These are phyloP conservation scores for Rehmannia glutinosa DNA, from an alignment of 257 asterid genomes.

Conservation along the genomic window DNA sequence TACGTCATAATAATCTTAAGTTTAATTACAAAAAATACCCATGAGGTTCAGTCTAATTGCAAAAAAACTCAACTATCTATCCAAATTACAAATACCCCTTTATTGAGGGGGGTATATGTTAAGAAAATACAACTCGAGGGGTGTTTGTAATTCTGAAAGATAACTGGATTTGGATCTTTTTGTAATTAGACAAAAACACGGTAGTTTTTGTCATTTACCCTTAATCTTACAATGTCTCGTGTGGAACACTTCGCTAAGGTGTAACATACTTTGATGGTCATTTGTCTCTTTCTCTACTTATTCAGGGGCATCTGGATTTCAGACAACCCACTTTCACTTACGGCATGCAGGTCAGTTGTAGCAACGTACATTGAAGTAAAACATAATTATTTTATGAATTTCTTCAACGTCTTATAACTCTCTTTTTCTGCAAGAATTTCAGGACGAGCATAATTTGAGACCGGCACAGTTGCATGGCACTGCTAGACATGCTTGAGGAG, in stretches of 20 bases:
- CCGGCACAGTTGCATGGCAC: slow-evolving; percentile 52
- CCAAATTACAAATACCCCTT: background rate
- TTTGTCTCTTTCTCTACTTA: slow-evolving; percentile 12
- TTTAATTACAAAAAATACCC: background rate
- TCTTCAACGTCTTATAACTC: background rate
- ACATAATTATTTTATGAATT: slow-evolving; percentile 1
- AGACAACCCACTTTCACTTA: slow-evolving; percentile 69
- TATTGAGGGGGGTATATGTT: background rate
- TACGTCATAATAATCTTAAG: background rate
- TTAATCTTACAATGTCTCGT: background rate
- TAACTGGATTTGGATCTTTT: too few species aligned
- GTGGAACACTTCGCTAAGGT: background rate
- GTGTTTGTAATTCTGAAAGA: background rate
- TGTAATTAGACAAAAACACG: too few species aligned
- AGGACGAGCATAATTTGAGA: slow-evolving; percentile 78
- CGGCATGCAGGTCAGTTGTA: slow-evolving; percentile 60
- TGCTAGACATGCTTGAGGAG: slow-evolving; percentile 52
- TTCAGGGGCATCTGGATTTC: slow-evolving; percentile 85
- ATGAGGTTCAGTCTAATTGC: background rate
- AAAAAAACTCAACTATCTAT: background rate
- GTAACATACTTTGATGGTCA: background rate
- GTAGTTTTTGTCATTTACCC: background rate
- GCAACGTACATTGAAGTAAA: slow-evolving; percentile 1
- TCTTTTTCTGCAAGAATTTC: slow-evolving; percentile 14
- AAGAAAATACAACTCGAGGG: background rate